Evolutionary conservation across 2,329 filamentous ascomycete genomes (phyloP).

Genomic region (Trichoderma simmonsii): DNA sequence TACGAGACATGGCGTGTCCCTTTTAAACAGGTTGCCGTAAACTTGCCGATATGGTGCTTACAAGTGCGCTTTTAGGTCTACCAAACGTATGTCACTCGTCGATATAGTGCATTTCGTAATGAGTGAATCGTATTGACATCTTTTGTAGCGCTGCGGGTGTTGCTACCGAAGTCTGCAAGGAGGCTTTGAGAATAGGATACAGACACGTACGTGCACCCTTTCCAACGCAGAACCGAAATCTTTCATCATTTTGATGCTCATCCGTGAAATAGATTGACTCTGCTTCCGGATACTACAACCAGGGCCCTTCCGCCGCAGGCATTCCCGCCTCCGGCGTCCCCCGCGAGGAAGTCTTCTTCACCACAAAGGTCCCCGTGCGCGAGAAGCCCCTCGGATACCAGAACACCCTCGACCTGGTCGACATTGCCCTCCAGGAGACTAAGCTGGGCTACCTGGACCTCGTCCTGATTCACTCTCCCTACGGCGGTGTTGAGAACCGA

Average conservation of each 20-base stretch:
- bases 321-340: constrained; percentile 42
- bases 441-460: constrained; percentile 66
- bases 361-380: constrained; percentile 51
- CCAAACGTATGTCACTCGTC: constrained; percentile 43
- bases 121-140: constrained; percentile 8
- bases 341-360: constrained; percentile 53
- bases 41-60: neutral
- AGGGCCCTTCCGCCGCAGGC: constrained; percentile 46
- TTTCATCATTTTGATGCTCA: too few relatives aligned
- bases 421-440: constrained; percentile 59
- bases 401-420: constrained; percentile 60
- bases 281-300: constrained; percentile 51
- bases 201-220: constrained; percentile 43
- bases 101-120: neutral
- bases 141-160: constrained; percentile 30
- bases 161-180: constrained; percentile 37
- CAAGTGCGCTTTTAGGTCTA: constrained; percentile 42
- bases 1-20: too few relatives aligned
- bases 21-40: neutral
- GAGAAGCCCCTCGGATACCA: constrained; percentile 52
- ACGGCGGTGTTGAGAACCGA: constrained; percentile 52
- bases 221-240: neutral
- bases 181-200: constrained; percentile 51
- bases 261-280: constrained; percentile 47
- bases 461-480: constrained; percentile 60